A percentile compares a stretch with the other conserved stretches of the same genome.
phyloP scores from a whole-genome alignment of 2,329 filamentous ascomycete species.

The Alternaria sp. region DNA sequence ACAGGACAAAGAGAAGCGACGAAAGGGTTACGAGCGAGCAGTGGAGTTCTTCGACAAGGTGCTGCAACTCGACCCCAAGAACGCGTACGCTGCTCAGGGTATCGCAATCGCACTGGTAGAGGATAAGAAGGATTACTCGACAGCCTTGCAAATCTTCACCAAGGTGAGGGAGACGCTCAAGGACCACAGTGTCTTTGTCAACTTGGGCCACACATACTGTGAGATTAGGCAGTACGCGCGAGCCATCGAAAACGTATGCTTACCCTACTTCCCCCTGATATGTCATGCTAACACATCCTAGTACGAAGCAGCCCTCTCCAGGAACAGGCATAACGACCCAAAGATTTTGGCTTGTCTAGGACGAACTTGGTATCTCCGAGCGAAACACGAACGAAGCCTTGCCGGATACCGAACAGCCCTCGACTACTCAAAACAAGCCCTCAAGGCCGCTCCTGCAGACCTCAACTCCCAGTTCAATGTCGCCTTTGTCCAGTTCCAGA shows the following conservation, averaged over 20 bases:
- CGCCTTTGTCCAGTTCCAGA: slow-evolving; percentile 94
- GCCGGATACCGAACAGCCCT: slow-evolving; percentile 70
- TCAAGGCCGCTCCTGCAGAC: slow-evolving; percentile 81
- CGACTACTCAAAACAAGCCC: slow-evolving; percentile 73
- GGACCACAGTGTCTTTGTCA: slow-evolving; percentile 88
- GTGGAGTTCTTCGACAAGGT: slow-evolving; percentile 99
- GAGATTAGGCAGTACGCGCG: slow-evolving; percentile 91
- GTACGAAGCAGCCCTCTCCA: slow-evolving; percentile 86
- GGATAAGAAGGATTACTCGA: slow-evolving; percentile 88
- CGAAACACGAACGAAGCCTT: slow-evolving; percentile 72
- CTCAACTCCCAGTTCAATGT: slow-evolving; percentile 97
- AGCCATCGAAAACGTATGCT: slow-evolving; percentile 79
- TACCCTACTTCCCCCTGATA: background rate
- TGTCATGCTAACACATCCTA: slow-evolving; percentile 43
- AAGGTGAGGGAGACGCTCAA: slow-evolving; percentile 91
- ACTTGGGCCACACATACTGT: slow-evolving; percentile 90
- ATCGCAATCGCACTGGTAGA: slow-evolving; percentile 94
- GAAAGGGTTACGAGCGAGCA: slow-evolving; percentile 85
- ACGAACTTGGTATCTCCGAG: slow-evolving; percentile 85
- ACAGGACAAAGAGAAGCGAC: slow-evolving; percentile 88
- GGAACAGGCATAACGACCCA: slow-evolving; percentile 80
- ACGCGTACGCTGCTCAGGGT: slow-evolving; percentile 95
- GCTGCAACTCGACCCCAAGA: slow-evolving; percentile 90
- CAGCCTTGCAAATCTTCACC: slow-evolving; percentile 85
- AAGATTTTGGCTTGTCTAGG: slow-evolving; percentile 86